Conservation (phyloP, 768 basidiomycete species). For the Leccinum boreale region DNA sequence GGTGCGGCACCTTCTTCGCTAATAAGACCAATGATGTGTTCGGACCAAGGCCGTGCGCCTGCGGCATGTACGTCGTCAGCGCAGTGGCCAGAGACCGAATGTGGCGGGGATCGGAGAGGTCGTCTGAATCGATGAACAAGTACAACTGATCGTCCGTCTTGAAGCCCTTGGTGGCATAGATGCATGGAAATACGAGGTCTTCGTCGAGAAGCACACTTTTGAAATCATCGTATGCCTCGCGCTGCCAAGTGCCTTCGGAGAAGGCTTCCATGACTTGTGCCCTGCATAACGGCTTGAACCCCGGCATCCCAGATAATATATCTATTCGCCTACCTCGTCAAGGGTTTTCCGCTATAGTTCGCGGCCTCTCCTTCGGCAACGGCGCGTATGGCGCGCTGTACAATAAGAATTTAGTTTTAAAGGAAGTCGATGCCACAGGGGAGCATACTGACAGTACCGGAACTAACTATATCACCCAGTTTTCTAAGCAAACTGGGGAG, state of each 20-base stretch:
- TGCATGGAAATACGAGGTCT: constrained; percentile 20
- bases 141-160: constrained; percentile 20
- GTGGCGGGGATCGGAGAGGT: constrained; percentile 19
- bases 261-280: constrained; percentile 12
- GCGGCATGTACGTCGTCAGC: constrained; percentile 13
- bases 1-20: constrained; percentile 10
- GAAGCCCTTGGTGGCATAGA: constrained; percentile 22
- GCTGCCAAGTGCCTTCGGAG: constrained; percentile 17
- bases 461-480: constrained; percentile 2
- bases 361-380: not conserved
- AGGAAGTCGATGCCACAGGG: not conserved
- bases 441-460: constrained; percentile 5
- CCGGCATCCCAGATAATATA: too few relatives aligned
- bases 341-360: constrained; percentile 7
- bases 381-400: constrained; percentile 2
- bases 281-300: constrained; percentile 1
- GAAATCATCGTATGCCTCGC: constrained; percentile 15
- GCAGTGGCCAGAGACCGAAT: constrained; percentile 16
- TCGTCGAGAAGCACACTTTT: constrained; percentile 20
- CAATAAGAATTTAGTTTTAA: not conserved
- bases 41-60: constrained; percentile 14
- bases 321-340: constrained; percentile 11
- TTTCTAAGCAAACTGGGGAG: constrained; percentile 7
- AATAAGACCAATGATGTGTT: constrained; percentile 21
- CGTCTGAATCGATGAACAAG: constrained; percentile 22